These are phyloP conservation scores for Boletus calvinii DNA, from an alignment of 1,284 basidiomycete genomes.

Conservation along the genomic window DNA sequence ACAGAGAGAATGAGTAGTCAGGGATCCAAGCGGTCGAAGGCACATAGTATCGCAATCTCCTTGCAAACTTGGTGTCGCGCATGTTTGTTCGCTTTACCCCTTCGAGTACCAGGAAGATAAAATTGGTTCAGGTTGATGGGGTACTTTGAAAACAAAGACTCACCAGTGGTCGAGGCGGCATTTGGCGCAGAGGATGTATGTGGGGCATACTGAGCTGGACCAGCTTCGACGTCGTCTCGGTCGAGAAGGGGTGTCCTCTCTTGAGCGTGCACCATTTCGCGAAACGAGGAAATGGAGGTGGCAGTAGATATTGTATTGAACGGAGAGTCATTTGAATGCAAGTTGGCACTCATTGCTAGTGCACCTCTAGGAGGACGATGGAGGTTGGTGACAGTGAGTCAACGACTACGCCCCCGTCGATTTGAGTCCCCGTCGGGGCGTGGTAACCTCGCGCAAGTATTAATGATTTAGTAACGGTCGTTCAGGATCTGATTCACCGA, in stretches of 20 bases:
- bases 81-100: constrained; percentile 19
- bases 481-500: too few relatives aligned
- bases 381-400: neutral
- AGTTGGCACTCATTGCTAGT: constrained; percentile 17
- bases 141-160: neutral
- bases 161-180: constrained; percentile 24
- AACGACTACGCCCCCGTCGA: neutral
- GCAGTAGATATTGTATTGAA: constrained; percentile 30
- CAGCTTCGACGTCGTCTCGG: constrained; percentile 29
- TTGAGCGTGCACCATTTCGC: constrained; percentile 21
- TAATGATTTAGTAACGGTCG: too few relatives aligned
- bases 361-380: neutral
- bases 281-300: constrained; percentile 32
- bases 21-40: constrained; percentile 82
- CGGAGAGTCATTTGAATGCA: constrained; percentile 6
- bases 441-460: too few relatives aligned
- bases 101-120: constrained; percentile 11
- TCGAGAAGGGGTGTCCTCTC: constrained; percentile 27
- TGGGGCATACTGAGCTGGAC: constrained; percentile 21
- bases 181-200: constrained; percentile 14
- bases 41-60: constrained; percentile 60
- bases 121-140: neutral
- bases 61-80: constrained; percentile 31
- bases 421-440: neutral
- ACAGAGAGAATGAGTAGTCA: constrained; percentile 73